These are phyloP conservation scores for Sutorius australiensis DNA, from an alignment of 768 basidiomycete species.

Conservation along the genomic window DNA sequence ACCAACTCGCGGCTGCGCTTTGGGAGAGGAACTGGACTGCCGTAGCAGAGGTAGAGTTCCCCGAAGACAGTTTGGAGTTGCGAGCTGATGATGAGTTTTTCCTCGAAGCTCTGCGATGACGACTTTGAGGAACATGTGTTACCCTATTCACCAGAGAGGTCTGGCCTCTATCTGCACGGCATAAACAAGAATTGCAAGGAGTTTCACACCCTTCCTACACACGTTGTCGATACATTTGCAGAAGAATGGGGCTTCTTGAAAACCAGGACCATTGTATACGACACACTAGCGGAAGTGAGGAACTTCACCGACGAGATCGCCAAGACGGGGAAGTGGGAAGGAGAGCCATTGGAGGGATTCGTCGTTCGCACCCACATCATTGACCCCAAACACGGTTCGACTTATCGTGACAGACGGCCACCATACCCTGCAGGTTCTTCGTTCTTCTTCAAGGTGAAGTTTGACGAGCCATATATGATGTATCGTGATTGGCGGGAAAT, in stretches of 20 bases:
- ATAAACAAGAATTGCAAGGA: constrained; percentile 65
- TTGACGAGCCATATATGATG: constrained; percentile 98
- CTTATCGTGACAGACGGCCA: constrained; percentile 33
- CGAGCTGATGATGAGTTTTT: background rate
- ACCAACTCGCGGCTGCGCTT: constrained; percentile 66
- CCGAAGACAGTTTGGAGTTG: background rate
- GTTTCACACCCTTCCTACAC: constrained; percentile 70
- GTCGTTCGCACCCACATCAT: constrained; percentile 79
- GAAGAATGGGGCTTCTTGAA: constrained; percentile 88
- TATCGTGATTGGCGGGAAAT: constrained; percentile 97
- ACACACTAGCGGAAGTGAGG: constrained; percentile 63
- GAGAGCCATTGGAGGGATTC: constrained; percentile 87
- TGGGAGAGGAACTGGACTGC: constrained; percentile 88
- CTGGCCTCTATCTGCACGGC: constrained; percentile 92
- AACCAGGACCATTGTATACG: constrained; percentile 53
- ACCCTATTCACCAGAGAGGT: constrained; percentile 71
- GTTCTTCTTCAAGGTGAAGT: constrained; percentile 99
- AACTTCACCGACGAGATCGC: constrained; percentile 68
- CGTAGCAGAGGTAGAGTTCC: constrained; percentile 74
- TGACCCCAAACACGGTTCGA: constrained; percentile 34
- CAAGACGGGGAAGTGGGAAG: constrained; percentile 72
- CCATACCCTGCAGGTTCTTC: constrained; percentile 79
- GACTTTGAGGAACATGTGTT: constrained; percentile 96
- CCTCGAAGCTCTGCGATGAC: constrained; percentile 86
- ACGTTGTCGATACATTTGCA: constrained; percentile 74